Evolutionary conservation across 2,329 filamentous ascomycete genomes (phyloP), one percentile per base, ranked within the genome.

Genomic region (Hymenoscyphus fructigenus): DNA sequence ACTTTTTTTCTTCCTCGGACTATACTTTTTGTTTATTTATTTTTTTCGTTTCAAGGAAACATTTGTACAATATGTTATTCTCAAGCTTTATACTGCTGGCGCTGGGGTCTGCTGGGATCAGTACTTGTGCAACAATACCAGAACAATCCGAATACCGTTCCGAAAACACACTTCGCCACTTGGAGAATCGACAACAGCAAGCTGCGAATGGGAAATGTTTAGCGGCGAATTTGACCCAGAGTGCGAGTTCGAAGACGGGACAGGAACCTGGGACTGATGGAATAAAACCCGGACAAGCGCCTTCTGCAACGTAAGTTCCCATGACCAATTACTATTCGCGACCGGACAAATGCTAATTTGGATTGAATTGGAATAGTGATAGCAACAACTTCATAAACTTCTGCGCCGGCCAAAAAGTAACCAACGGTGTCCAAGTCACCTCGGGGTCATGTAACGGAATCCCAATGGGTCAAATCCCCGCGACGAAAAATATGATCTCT

Each of bases 351-450:
- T 44, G 9, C 44, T 50, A 23, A 50, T 20, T 47, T 10, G 12
- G 6, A 23, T 36, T 10, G 34, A 14, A 12, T 36, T 9, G 10
- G 34, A 23, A n/a, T 62, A 87, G 85, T 67, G 84, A 88, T 69
- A n/a, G 32, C 5, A 59, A 61, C 56, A 73, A 73, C 61, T 73
- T 73, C 64, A 72, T 73, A 65, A 72, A 72, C 66, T 72, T 71
- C 65, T 73, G 71, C 64, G 44, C 63, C 9, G 71, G 71, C 12
- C 29, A 70, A 72, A 82, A 78, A 0, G 72, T 85, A 56, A 88
- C 86, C 68, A 85, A 89, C 71, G 86, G 86, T 69, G 75, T 82
- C 29, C 86, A 88, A 75, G 77, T 81, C 57, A 80, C 79, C 65
- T 75, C 67, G 4, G 87, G 87, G 26, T 89, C 86, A 32, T 89